phyloP scores from a whole-genome alignment of 345 rosid species.

The Cardamine resedifolia region DNA sequence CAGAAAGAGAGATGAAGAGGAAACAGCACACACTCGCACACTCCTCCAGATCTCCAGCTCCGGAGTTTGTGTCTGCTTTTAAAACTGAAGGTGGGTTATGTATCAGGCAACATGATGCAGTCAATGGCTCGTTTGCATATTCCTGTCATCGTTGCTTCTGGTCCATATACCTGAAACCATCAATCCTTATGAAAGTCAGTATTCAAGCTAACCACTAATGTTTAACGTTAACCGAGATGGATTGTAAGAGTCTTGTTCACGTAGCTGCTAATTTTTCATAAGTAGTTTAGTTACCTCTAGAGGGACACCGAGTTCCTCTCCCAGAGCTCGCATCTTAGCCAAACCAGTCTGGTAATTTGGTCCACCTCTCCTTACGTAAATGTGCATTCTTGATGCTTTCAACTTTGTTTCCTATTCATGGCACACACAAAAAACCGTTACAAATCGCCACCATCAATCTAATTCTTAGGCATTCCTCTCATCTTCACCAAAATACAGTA shows the following conservation, averaged over 20 bases:
- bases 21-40: background rate
- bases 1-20: slow-evolving; percentile 1
- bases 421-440: background rate
- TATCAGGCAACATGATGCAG: slow-evolving; percentile 65
- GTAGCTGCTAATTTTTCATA: background rate
- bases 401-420: slow-evolving; percentile 67
- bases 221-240: background rate
- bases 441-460: background rate
- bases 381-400: slow-evolving; percentile 91
- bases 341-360: slow-evolving; percentile 92
- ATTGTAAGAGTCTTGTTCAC: background rate
- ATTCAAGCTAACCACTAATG: background rate
- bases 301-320: slow-evolving; percentile 84
- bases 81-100: slow-evolving; percentile 26
- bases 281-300: slow-evolving; percentile 62
- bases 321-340: slow-evolving; percentile 77
- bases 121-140: slow-evolving; percentile 95
- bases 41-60: slow-evolving; percentile 1
- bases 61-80: background rate
- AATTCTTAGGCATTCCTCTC: background rate
- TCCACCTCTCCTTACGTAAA: slow-evolving; percentile 94
- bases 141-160: slow-evolving; percentile 97
- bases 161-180: slow-evolving; percentile 76
- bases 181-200: slow-evolving; percentile 1
- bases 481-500: slow-evolving; percentile 7